A percentile compares a stretch with the other conserved stretches of the same genome.
Evolutionary conservation across 1,284 basidiomycete species (phyloP).

Genomic region (Moniliophthora roreri): DNA sequence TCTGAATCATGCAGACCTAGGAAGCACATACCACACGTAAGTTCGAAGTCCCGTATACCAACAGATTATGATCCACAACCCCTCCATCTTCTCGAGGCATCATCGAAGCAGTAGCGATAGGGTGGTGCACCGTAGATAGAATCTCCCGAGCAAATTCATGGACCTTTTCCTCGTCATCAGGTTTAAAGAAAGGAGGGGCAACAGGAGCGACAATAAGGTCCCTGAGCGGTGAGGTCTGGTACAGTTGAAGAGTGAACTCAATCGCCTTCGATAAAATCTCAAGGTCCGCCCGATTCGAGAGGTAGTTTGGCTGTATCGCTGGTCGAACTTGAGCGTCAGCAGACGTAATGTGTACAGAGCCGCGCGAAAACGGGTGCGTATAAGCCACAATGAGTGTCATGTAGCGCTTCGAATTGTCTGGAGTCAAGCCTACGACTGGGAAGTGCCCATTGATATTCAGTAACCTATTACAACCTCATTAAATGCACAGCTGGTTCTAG

Average conservation of each 20-base stretch:
- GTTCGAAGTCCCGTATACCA: conserved; percentile 10
- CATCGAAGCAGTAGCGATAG: conserved; percentile 10
- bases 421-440: conserved; percentile 5
- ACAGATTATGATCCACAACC: conserved; percentile 5
- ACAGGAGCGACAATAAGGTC: not conserved
- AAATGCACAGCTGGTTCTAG: not conserved
- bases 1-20: not conserved
- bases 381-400: conserved; percentile 3
- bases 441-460: conserved; percentile 4
- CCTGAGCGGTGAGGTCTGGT: not conserved
- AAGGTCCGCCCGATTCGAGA: conserved; percentile 2
- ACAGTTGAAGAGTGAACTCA: not conserved
- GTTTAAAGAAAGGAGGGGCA: conserved; percentile 5
- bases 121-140: conserved; percentile 6
- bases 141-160: conserved; percentile 1
- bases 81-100: conserved; percentile 10
- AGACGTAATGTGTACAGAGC: conserved; percentile 9
- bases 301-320: conserved; percentile 5
- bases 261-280: not conserved
- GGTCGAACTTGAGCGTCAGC: conserved; percentile 3
- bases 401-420: conserved; percentile 6
- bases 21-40: conserved; percentile 9
- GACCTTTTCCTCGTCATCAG: conserved; percentile 5
- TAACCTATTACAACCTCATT: not conserved
- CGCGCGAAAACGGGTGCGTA: conserved; percentile 7